Evolutionary conservation across 2,329 filamentous ascomycete genomes (phyloP), one percentile per base, ranked within the genome.

Genomic region (Chaetoscypha palmicola): DNA sequence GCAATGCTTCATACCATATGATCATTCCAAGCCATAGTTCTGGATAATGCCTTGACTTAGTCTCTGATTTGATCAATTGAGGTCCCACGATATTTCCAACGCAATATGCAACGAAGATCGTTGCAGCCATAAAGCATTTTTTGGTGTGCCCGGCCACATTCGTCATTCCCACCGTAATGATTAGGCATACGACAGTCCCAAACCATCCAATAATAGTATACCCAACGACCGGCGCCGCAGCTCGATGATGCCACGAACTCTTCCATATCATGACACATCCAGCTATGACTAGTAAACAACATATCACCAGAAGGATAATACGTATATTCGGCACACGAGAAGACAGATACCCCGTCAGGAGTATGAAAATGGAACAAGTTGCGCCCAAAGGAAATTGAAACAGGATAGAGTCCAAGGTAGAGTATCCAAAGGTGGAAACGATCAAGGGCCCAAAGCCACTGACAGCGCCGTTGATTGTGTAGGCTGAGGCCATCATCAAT

Each of bases 141-240:
- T 89, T 89, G 0, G 83, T 88, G 19, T 83, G 75, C 0, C 85
- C 84, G 0, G 83, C 83, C 0, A 88, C 81, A 51, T 89, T 89
- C 9, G 76, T 75, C 69, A 76, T 76, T 0, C 73, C 74, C 2
- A 78, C 57, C 0, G 68, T 69, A 32, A 79, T 76, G 2, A 73
- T 71, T n/a, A 77, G 66, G 33, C 76, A 81, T 1, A 85, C 83
- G 0, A 85, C 81, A 0, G 76, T 79, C 0, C 82, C 83, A 51
- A 87, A 88, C 51, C 81, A 84, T 0, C 83, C 83, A 2, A 81
- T 83, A 26, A 89, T 72, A 0, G 79, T 77, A 59, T 87, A 89
- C 1, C 83, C 84, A 0, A 77, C 73, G 0, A 89, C 79, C 0
- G 83, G 83, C 0, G 77, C 73, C 0, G 75, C 75, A 1, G 83